Evolutionary conservation across 352 stramenopile genomes (phyloP).

Genomic region (Globisporangium uncinulatum): DNA sequence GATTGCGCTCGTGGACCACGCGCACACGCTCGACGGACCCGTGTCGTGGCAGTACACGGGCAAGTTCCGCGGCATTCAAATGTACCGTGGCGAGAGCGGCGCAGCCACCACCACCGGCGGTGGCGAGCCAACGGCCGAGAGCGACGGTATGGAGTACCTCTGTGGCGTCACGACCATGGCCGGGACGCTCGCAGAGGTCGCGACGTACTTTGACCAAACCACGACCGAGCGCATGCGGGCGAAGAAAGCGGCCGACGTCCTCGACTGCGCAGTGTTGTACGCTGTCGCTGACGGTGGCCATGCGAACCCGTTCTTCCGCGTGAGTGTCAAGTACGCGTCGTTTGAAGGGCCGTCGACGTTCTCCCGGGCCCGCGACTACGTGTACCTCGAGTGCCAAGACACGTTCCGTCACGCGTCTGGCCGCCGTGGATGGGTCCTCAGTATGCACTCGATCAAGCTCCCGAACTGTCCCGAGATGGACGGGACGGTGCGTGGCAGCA

Average conservation of each 20-base stretch:
- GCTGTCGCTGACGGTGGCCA: conserved; percentile 35
- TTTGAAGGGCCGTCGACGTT: conserved; percentile 54
- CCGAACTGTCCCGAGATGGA: conserved; percentile 64
- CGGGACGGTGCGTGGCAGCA: conserved; percentile 65
- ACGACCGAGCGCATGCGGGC: conserved; percentile 52
- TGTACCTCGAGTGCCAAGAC: conserved; percentile 74
- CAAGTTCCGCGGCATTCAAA: conserved; percentile 69
- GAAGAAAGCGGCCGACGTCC: conserved; percentile 57
- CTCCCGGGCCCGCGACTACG: conserved; percentile 60
- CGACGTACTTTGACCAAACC: conserved; percentile 58
- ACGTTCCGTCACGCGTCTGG: conserved; percentile 70
- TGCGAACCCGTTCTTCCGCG: conserved; percentile 53
- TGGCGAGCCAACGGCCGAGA: too few species aligned
- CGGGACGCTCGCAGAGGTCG: conserved; percentile 59
- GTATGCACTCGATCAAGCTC: conserved; percentile 83
- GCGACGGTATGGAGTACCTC: conserved; percentile 49
- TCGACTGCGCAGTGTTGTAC: conserved; percentile 67
- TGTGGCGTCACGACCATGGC: conserved; percentile 77
- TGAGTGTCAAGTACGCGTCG: conserved; percentile 66
- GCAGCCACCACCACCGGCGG: too few species aligned
- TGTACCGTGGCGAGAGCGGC: conserved; percentile 70
- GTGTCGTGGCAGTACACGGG: conserved; percentile 75
- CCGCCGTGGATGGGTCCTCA: conserved; percentile 65
- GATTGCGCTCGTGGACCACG: conserved; percentile 59
- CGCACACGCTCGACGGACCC: conserved; percentile 63